A percentile compares a stretch with the other conserved stretches of the same genome.
phyloP scores from a whole-genome alignment of 805 yeast species.

The Kodamaea kaohsiungensis region DNA sequence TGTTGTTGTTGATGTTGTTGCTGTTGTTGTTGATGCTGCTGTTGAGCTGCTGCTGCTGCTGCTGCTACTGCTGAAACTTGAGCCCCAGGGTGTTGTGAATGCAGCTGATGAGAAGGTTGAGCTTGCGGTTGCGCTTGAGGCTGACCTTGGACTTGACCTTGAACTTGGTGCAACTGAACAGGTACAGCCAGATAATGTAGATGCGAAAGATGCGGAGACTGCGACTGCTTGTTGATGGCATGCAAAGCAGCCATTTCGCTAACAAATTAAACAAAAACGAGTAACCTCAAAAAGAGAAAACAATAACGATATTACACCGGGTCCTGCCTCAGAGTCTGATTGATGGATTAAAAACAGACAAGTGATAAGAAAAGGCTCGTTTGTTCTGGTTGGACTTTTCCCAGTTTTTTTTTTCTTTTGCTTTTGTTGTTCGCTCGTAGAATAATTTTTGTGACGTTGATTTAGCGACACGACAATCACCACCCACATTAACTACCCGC shows the following conservation, averaged over 20 bases:
- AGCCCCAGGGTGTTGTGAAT: no score
- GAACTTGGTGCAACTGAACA: background rate
- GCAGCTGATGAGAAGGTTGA: background rate
- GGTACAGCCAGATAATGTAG: constrained; percentile 1
- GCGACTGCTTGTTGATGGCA: constrained; percentile 8
- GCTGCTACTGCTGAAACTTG: background rate
- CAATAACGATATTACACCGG: background rate
- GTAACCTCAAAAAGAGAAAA: background rate
- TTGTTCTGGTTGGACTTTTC: background rate
- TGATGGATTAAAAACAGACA: background rate
- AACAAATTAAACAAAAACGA: background rate
- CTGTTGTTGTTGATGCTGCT: background rate
- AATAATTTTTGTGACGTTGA: background rate
- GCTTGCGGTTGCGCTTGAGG: background rate
- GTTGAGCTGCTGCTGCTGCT: constrained; percentile 1
- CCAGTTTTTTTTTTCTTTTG: constrained; percentile 4
- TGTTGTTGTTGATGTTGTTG: constrained; percentile 1
- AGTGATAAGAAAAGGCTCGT: background rate
- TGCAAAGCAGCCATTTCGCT: constrained; percentile 11
- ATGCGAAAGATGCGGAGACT: constrained; percentile 7
- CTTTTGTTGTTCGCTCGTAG: background rate
- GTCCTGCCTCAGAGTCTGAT: background rate
- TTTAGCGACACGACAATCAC: background rate
- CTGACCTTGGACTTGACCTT: background rate
- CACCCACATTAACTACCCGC: no score